Evolutionary conservation across 1,284 basidiomycete species (phyloP), one percentile per base, ranked within the genome.

Genomic region (Puccinia novopanici): DNA sequence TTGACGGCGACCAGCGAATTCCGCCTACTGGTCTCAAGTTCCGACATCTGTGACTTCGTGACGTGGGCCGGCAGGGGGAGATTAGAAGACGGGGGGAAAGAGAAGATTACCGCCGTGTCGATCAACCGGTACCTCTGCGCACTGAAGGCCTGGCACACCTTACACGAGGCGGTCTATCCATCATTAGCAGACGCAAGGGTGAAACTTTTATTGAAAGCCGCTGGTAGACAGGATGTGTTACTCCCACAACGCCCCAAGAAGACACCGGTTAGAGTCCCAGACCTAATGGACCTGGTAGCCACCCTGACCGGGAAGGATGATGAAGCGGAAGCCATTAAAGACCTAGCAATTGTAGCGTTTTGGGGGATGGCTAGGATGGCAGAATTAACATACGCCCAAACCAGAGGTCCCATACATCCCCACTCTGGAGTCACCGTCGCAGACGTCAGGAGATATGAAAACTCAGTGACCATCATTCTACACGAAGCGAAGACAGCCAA

Each of bases 41-140:
- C 3, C 10, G 59, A 61, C 6, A 30, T 37, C 10, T 61, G 30
- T 30, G 9, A n/a, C 6, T 61, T 61, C 30, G 34, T 61, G 34
- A 12, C 59, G 4, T 61, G 59, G 59, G 59, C 59, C 5, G 34
- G 27, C 19, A n/a, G 24, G 24, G 34, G 34, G 12, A 30, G 6
- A 15, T n/a, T n/a, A n/a, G 34, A 30, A 3, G 59, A 57, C 0
- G 12, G 30, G 2, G 37, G 2, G 9, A 24, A 10, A 50, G 3
- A n/a, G 1, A 57, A 74, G 19, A 55, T 74, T 10, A 45, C 1
- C 0, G 45, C 72, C 12, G 13, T 3, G 6, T 54, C 50, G 5
- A 17, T 74, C 3, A 57, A 57, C 24, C 54, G 59, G 10, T 74
- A 74, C n/a, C 34, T 74, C 15, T 74, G 34, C 59, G 72, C 45